Evolutionary conservation across 2,329 filamentous ascomycete genomes (phyloP), one percentile per base, ranked within the genome.

Genomic region (Claviceps humidiphila): DNA sequence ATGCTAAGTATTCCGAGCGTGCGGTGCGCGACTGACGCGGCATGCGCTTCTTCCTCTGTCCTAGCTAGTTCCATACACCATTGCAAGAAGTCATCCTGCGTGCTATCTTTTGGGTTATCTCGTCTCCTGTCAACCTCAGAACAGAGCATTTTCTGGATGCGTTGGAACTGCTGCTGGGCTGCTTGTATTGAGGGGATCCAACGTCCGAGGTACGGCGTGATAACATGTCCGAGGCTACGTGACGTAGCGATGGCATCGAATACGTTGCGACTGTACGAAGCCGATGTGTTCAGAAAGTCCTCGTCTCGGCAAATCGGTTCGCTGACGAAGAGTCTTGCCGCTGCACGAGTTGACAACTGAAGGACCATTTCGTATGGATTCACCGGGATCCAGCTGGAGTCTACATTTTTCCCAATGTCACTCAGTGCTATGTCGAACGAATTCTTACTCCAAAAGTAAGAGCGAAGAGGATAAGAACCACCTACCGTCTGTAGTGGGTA

Each of bases 1-100:
- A 58, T 57, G 51, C 56, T 54, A 11, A 58, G 34, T 14, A 57
- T 57, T 5, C 55, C 55, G 3, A 57, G 46, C 4, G 55, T 57
- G n/a, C 55, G 53, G 16, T 55, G 52, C 1, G 50, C 54, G 3
- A 57, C 41, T 3, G 55, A 44, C 16, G 51, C 50, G 2, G 55
- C 53, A 8, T 51, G 24, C 5, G 55, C 30, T 38, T 57, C 55
- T 4, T 55, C 46, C 42, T 54, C 48, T 13, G 41, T 57, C 1
- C 51, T 49, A 8, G 55, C 55, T 38, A 57, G 17, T 4, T 57
- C 55, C 22, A 54, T 57, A 43, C 55, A 57, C 55, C 55, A 57
- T 37, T 57, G 55, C 1, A 57, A 42, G 20, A 57, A 57, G 20
- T 57, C 55, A 13, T 57, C 55, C 30, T 45, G 50, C 47, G 52